Evolutionary conservation across 768 basidiomycete species (phyloP).

Genomic region (Candolleomyces aberdarensis): DNA sequence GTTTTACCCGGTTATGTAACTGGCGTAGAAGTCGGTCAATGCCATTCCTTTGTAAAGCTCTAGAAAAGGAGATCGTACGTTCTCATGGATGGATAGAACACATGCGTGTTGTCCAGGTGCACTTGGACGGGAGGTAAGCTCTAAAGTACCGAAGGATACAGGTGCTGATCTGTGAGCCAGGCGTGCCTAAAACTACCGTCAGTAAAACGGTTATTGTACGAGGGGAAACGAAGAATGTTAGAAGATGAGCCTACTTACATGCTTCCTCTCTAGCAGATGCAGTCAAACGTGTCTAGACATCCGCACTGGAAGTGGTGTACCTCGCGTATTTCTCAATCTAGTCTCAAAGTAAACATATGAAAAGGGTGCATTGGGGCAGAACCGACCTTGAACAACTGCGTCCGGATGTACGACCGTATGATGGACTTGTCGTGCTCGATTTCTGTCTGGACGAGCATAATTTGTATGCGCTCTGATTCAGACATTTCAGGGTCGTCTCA

Average conservation of each 20-base stretch:
- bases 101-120: conserved; percentile 69
- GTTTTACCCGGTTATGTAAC: conserved; percentile 77
- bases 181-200: conserved; percentile 55
- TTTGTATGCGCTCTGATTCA: conserved; percentile 90
- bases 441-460: conserved; percentile 92
- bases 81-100: conserved; percentile 77
- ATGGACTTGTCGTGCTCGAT: conserved; percentile 93
- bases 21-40: neutral
- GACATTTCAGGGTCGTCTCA: conserved; percentile 80
- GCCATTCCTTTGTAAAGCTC: neutral
- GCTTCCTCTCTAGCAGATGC: conserved; percentile 77
- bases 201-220: neutral
- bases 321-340: conserved; percentile 90
- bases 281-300: conserved; percentile 73
- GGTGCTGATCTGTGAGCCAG: conserved; percentile 72
- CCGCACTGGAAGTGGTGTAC: conserved; percentile 66
- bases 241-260: conserved; percentile 76
- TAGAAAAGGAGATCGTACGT: conserved; percentile 35
- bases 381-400: conserved; percentile 86
- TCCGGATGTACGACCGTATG: conserved; percentile 84
- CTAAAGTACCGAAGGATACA: conserved; percentile 76
- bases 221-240: neutral
- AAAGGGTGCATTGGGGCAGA: conserved; percentile 34
- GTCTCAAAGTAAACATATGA: too few species aligned
- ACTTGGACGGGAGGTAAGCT: conserved; percentile 75